Conservation (phyloP, 805 yeast genomes). For the Candida pseudoglaebosa region DNA sequence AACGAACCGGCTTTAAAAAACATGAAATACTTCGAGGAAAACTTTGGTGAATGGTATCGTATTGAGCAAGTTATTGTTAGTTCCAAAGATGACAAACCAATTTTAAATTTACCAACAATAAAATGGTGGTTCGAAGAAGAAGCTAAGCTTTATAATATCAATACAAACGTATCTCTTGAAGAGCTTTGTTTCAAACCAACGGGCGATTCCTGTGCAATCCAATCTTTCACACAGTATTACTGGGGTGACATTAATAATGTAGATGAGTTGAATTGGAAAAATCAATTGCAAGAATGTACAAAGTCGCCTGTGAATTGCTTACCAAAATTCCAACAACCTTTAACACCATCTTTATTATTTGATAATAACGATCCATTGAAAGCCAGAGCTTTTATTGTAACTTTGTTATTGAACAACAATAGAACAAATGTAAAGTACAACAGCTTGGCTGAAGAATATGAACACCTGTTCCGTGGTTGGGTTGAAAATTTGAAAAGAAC, state of each 20-base stretch:
- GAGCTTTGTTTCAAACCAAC: slow-evolving; percentile 83
- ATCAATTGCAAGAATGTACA: slow-evolving; percentile 56
- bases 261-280: slow-evolving; percentile 53
- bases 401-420: slow-evolving; percentile 61
- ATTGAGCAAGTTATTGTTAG: slow-evolving; percentile 75
- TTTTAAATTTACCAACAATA: slow-evolving; percentile 61
- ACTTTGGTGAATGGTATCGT: slow-evolving; percentile 90
- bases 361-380: slow-evolving; percentile 47
- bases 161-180: slow-evolving; percentile 36
- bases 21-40: slow-evolving; percentile 65
- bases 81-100: slow-evolving; percentile 57
- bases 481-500: slow-evolving; percentile 41
- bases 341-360: slow-evolving; percentile 67
- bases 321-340: slow-evolving; percentile 88
- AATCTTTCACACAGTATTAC: slow-evolving; percentile 87
- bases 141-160: slow-evolving; percentile 35
- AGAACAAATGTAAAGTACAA: slow-evolving; percentile 40
- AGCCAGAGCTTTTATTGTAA: slow-evolving; percentile 71
- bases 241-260: slow-evolving; percentile 53
- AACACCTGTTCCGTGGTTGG: slow-evolving; percentile 57
- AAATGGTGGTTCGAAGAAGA: slow-evolving; percentile 92
- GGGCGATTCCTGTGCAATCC: slow-evolving; percentile 74
- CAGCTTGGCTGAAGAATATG: slow-evolving; percentile 56
- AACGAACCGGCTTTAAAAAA: slow-evolving; percentile 65
- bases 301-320: slow-evolving; percentile 83